Conservation (phyloP, 495 filamentous ascomycete species). For the Trichoderma erinaceum region DNA sequence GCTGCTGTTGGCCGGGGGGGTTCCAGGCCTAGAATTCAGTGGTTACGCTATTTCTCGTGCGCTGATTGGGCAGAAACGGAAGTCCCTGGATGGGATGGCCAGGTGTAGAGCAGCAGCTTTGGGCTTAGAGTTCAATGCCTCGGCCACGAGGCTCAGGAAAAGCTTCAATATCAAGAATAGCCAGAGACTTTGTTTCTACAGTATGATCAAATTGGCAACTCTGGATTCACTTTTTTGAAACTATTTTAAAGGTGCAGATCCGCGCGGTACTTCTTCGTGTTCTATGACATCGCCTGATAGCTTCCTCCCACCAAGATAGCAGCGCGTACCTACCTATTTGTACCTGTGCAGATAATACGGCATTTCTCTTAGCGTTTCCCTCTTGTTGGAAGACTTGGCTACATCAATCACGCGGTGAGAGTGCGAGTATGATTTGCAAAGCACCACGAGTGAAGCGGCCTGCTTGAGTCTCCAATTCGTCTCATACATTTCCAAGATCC, state of each 20-base stretch:
- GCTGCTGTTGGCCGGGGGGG: neutral
- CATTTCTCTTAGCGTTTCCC: neutral
- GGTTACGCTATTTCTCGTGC: too few relatives aligned
- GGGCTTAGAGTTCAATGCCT: too few relatives aligned
- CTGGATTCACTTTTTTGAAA: neutral
- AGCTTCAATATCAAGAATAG: too few relatives aligned
- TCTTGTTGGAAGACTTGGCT: neutral
- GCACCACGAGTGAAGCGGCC: neutral
- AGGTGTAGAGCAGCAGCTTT: too few relatives aligned
- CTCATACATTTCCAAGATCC: neutral
- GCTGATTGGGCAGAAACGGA: too few relatives aligned
- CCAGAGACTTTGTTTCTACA: too few relatives aligned
- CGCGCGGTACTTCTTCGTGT: neutral
- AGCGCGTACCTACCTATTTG: neutral
- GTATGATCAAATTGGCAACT: too few relatives aligned
- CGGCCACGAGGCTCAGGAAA: too few relatives aligned
- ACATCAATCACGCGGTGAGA: neutral
- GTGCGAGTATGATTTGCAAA: neutral
- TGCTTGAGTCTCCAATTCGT: neutral
- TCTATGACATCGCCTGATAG: neutral
- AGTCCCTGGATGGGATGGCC: too few relatives aligned
- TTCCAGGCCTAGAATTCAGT: too few relatives aligned
- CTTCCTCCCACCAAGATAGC: neutral
- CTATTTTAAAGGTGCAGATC: neutral
- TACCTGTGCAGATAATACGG: neutral